Conservation (phyloP, 306 rosid genomes). For the Pachyrhizus erosus region DNA sequence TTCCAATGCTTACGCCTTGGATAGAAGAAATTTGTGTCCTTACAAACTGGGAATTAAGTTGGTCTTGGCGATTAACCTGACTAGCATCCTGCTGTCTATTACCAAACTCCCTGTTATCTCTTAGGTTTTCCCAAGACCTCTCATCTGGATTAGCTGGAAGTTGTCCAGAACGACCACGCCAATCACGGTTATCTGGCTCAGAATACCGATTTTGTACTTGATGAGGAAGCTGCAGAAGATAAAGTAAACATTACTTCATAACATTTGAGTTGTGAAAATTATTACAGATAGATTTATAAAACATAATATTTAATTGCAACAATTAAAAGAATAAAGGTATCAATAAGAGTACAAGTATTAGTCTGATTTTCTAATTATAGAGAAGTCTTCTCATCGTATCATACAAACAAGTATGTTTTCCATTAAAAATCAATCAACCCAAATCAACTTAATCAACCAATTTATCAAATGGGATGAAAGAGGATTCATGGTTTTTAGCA, state of each 20-base stretch:
- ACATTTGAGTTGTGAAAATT: background rate
- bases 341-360: background rate
- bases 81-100: slow-evolving; percentile 63
- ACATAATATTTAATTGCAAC: background rate
- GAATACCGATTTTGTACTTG: slow-evolving; percentile 62
- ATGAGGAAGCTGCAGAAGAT: slow-evolving; percentile 52
- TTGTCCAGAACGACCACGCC: slow-evolving; percentile 82
- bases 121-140: slow-evolving; percentile 60
- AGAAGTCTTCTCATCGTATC: background rate
- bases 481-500: background rate
- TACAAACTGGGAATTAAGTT: slow-evolving; percentile 52
- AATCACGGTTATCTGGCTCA: slow-evolving; percentile 81
- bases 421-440: background rate
- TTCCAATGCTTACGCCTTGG: slow-evolving; percentile 54
- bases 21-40: slow-evolving; percentile 55
- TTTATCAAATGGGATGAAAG: background rate
- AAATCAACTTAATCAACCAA: slow-evolving; percentile 15
- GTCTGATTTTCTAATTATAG: background rate
- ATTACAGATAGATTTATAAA: background rate
- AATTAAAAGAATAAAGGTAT: background rate
- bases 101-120: slow-evolving; percentile 65
- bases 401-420: slow-evolving; percentile 2
- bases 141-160: slow-evolving; percentile 62
- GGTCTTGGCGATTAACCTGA: slow-evolving; percentile 63
- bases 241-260: background rate